Percentiles rank a stretch among this genome's conserved stretches.
Conservation (phyloP, 2,329 filamentous ascomycete species). For the Cladosporium sp. region DNA sequence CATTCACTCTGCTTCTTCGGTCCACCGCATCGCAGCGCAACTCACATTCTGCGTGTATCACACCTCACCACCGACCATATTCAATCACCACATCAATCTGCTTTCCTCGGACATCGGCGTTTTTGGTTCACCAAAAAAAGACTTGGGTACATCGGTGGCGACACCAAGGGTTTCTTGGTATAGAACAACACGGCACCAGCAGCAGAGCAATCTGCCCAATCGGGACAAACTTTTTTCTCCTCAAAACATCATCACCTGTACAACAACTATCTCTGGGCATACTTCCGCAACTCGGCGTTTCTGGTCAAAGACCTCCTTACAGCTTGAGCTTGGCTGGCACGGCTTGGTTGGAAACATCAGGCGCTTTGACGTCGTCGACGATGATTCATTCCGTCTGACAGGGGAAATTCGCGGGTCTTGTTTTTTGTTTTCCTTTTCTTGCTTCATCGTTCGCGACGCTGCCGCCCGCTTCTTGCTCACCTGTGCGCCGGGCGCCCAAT, state of each 20-base stretch:
- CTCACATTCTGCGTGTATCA: neutral
- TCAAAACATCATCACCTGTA: conserved; percentile 16
- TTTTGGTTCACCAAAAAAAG: conserved; percentile 13
- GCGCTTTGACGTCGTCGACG: conserved; percentile 15
- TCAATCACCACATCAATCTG: neutral
- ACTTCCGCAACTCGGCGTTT: conserved; percentile 15
- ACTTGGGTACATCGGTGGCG: conserved; percentile 19
- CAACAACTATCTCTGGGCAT: conserved; percentile 15
- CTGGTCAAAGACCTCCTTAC: conserved; percentile 3
- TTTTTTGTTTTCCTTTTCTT: neutral
- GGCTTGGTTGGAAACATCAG: conserved; percentile 13
- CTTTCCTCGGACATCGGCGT: conserved; percentile 17
- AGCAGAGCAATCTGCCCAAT: conserved; percentile 20
- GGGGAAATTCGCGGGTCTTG: conserved; percentile 1
- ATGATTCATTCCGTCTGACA: conserved; percentile 12
- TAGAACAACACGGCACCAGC: conserved; percentile 18
- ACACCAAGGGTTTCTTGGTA: conserved; percentile 19
- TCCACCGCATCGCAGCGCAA: conserved; percentile 2
- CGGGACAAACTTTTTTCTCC: conserved; percentile 2
- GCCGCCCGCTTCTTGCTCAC: conserved; percentile 16
- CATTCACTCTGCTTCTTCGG: conserved; percentile 13
- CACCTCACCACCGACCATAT: neutral
- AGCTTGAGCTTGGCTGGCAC: neutral
- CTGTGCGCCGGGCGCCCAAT: conserved; percentile 6
- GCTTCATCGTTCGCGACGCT: neutral